A percentile compares a stretch with the other conserved stretches of the same genome.
Evolutionary conservation across 257 asterid genomes (phyloP).

Genomic region (Lithospermum erythrorhizon): DNA sequence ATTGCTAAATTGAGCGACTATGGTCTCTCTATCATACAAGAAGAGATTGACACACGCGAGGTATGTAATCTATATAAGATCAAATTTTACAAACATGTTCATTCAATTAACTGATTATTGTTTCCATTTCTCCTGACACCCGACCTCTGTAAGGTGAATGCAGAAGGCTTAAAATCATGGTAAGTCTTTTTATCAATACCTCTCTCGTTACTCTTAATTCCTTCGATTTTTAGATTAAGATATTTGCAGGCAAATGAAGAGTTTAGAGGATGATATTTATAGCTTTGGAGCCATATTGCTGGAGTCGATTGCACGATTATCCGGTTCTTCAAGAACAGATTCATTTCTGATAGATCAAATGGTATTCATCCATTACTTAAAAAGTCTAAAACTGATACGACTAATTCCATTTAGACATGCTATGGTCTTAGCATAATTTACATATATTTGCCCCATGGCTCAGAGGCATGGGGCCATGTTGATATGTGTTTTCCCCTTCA

Average conservation of each 20-base stretch:
- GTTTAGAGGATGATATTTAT: conserved; percentile 51
- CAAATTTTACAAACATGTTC: not conserved
- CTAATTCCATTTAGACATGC: no score
- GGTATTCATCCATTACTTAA: conserved; percentile 22
- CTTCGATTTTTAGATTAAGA: not conserved
- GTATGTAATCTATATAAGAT: conserved; percentile 12
- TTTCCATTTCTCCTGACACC: conserved; percentile 3
- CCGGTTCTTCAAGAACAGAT: conserved; percentile 34
- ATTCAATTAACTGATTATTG: not conserved
- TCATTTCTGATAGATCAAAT: conserved; percentile 47
- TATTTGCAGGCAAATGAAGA: conserved; percentile 46
- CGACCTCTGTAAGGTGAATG: conserved; percentile 20
- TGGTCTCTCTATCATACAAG: conserved; percentile 52
- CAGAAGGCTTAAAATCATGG: conserved; percentile 45
- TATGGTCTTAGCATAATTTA: no score
- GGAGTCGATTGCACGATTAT: conserved; percentile 47
- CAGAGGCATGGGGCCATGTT: no score
- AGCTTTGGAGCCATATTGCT: conserved; percentile 54
- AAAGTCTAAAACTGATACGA: no score
- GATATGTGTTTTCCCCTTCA: not conserved
- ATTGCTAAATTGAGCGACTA: conserved; percentile 65
- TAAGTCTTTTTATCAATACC: not conserved
- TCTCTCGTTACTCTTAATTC: not conserved
- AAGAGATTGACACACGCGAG: conserved; percentile 33
- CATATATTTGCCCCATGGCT: not conserved